Base-by-base conservation (phyloP, 2,329 filamentous ascomycete genomes). In the Tolypocladium inflatum region DNA sequence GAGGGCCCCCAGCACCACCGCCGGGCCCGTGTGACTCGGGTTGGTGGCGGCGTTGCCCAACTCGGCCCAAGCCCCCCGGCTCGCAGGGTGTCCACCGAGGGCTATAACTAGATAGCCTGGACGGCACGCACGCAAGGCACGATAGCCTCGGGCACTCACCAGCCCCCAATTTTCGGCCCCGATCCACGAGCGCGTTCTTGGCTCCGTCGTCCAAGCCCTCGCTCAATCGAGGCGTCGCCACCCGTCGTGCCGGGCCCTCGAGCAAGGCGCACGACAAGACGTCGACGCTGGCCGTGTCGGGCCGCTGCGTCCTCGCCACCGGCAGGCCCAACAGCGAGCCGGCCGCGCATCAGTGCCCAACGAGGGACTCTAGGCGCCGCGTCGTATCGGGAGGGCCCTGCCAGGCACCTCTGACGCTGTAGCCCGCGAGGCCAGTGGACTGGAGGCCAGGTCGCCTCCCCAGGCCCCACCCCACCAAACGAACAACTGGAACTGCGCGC, bases 371-470 rank as follows among this genome's bases (percentile, higher is more conserved):
- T n/a, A 50, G 42, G 30, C 8, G 8, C 2, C 30, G 30, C 8
- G 7, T 33, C 30, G 8, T 33, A 33, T 9, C 30, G 8, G 26
- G 26, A 10, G 33, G 35, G 35, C 37, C 37, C 2, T 45, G 11
- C 11, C 26, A 33, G 45, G 45, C 45, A 33, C 45, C 48, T 21
- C 26, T 10, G 26, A 33, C 48, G 30, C 48, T 51, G 48, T 30
- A 50, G 45, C 39, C 39, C 6, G 15, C 19, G 63, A 62, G 62
- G 61, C 61, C 41, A 55, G 55, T 58, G 45, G 10, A 55, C 56
- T 58, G 45, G 10, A 15, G 38, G 19, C 2, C 7, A 43, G n/a
- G 48, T n/a, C 48, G 26, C 48, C 19, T 33, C n/a, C n/a, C 19
- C 26, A 21, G 17, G 48, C 48, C 30, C 48, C 48, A 35, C 48